phyloP scores from a whole-genome alignment of 2,329 filamentous ascomycete genomes.

The Chrysoporthe austroafricana region DNA sequence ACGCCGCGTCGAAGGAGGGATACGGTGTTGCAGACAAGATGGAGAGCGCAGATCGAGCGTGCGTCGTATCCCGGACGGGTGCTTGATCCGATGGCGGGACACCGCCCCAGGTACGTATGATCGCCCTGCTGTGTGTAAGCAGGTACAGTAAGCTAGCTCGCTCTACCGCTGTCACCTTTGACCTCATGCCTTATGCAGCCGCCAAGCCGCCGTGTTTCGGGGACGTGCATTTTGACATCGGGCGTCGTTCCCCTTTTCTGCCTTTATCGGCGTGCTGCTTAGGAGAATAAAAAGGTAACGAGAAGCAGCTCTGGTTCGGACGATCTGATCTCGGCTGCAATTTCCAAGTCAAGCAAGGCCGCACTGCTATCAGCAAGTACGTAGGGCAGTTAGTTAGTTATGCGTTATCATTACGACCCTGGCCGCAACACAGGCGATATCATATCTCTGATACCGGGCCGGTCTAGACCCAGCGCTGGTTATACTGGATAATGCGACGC shows the following conservation, averaged over 20 bases:
- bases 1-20: no score
- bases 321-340: background rate
- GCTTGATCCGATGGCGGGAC: conserved; percentile 10
- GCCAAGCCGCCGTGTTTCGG: background rate
- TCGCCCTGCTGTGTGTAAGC: background rate
- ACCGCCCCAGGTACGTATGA: background rate
- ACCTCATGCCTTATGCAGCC: background rate
- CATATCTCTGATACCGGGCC: conserved; percentile 8
- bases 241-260: background rate
- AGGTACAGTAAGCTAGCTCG: background rate
- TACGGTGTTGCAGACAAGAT: background rate
- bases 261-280: background rate
- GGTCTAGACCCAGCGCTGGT: background rate
- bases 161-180: background rate
- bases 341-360: background rate
- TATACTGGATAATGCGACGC: background rate
- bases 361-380: background rate
- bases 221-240: background rate
- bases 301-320: no score
- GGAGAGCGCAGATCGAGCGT: background rate
- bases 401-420: conserved; percentile 14
- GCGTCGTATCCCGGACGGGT: background rate
- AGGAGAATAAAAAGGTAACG: no score
- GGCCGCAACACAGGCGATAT: background rate
- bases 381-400: background rate